These are phyloP conservation scores for Exophiala dermatitidis DNA, from an alignment of 2,329 filamentous ascomycete genomes.

Conservation along the genomic window DNA sequence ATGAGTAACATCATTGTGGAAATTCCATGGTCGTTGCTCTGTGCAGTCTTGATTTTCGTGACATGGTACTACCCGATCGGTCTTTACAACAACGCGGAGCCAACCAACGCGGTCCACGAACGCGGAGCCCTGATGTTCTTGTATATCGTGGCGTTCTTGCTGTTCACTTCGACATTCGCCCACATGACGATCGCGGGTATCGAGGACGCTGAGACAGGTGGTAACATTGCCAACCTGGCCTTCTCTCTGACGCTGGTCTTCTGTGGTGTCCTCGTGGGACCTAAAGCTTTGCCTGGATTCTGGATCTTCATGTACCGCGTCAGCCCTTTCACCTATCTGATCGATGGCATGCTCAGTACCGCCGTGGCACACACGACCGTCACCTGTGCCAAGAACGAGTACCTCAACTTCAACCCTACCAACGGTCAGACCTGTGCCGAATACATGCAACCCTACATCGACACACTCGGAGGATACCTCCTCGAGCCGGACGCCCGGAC, in stretches of 20 bases:
- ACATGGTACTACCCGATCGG: conserved; percentile 62
- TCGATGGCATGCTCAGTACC: conserved; percentile 62
- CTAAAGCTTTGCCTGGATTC: conserved; percentile 56
- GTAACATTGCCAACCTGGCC: conserved; percentile 54
- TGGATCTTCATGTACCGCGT: conserved; percentile 74
- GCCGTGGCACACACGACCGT: conserved; percentile 62
- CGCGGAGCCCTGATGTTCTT: conserved; percentile 61
- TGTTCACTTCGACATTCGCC: conserved; percentile 66
- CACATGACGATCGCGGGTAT: conserved; percentile 67
- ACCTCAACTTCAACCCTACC: conserved; percentile 56
- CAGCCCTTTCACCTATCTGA: conserved; percentile 75
- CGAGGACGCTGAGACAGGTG: conserved; percentile 61
- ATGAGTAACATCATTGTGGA: conserved; percentile 65
- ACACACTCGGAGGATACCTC: conserved; percentile 45
- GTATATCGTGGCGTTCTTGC: conserved; percentile 58
- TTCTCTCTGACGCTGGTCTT: conserved; percentile 55
- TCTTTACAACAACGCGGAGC: conserved; percentile 38
- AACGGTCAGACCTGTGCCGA: conserved; percentile 51
- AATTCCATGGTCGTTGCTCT: conserved; percentile 58
- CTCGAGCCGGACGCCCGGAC: conserved; percentile 40
- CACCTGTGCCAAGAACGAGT: conserved; percentile 62
- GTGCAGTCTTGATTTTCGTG: conserved; percentile 56
- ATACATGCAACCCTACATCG: conserved; percentile 52
- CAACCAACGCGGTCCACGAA: conserved; percentile 37
- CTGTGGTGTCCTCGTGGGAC: conserved; percentile 54